Conservation (phyloP, 208 protist genomes). For the Crithidia acanthocephali region DNA sequence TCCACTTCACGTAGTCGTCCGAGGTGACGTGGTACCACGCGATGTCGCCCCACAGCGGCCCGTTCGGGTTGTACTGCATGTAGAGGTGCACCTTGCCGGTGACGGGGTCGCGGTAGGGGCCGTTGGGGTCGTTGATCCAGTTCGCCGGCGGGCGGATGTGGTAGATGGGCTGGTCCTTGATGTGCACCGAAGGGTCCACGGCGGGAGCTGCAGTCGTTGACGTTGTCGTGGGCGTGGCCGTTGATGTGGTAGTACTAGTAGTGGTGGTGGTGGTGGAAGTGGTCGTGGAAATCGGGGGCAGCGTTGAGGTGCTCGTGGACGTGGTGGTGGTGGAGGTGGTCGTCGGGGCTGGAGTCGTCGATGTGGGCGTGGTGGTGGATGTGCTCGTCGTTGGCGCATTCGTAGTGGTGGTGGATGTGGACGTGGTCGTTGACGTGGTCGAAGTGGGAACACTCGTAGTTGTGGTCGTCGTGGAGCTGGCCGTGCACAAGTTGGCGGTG, state of each 20-base stretch:
- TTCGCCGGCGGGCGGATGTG: constrained; percentile 53
- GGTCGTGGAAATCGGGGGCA: constrained; percentile 2
- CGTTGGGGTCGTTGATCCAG: constrained; percentile 76
- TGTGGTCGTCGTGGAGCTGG: background rate
- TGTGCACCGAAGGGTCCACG: constrained; percentile 17
- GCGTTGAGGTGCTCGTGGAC: constrained; percentile 10
- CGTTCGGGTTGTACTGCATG: constrained; percentile 75
- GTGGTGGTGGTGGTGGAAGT: constrained; percentile 15
- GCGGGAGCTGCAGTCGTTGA: constrained; percentile 4
- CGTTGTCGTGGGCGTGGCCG: constrained; percentile 20
- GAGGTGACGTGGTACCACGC: constrained; percentile 68
- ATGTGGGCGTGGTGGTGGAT: no score
- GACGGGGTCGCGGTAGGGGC: constrained; percentile 63
- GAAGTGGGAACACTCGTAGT: constrained; percentile 18
- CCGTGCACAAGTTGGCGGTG: constrained; percentile 7
- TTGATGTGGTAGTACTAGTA: no score
- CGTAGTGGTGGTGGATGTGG: constrained; percentile 4
- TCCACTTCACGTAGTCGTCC: constrained; percentile 66
- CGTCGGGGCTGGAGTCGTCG: no score
- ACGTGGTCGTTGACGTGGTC: constrained; percentile 8
- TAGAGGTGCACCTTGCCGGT: constrained; percentile 57
- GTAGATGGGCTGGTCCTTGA: constrained; percentile 37
- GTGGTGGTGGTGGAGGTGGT: constrained; percentile 10
- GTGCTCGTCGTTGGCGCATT: no score
- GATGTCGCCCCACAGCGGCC: constrained; percentile 60